Base-by-base conservation (phyloP, 2,329 filamentous ascomycete genomes). In the Trichoderma arundinaceum region DNA sequence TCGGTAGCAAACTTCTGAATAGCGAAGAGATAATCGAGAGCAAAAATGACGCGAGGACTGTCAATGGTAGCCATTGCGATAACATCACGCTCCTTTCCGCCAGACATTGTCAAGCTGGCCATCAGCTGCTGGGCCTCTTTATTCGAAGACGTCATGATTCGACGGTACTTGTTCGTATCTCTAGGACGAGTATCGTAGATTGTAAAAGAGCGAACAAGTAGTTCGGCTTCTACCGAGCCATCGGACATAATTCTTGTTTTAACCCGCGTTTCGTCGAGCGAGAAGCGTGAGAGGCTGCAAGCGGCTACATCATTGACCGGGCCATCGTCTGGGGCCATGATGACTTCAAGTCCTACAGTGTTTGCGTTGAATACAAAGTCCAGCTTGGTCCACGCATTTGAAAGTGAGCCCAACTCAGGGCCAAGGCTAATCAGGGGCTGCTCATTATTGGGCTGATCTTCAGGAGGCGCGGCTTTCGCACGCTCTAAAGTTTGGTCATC, bases 121-220 rank as follows among this genome's bases (percentile, higher is more conserved):
- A 99, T 99, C 74, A 99, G 94, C 72, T 99, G 96, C 76, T 98
- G 94, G 52, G 95, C 93, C 64, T 94, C 90, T 71, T 93, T 94
- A 77, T 97, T 98, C 73, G 94, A 93, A 64, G 96, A 89, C 1
- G 94, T 94, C 95, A 99, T 98, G 79, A 99, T 97, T 76, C 94
- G 96, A 58, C 93, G 88, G 83, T 96, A 99, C 75, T 96, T 97
- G 81, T 97, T 99, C 5, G 90, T 91, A 72, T 96, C 94, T 62
- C 88, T 86, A 4, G 88, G 89, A n/a, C 96, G 89, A 69, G 91
- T 97, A 76, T 99, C 95, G 64, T 92, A 87, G 69, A 98, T 97
- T 0, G 93, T 97, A 76, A 99, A 97, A 0, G 94, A 95, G 67
- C 95, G 90, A 15, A 99, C 93, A 41, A 97, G 84, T 7, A 99